Conservation (phyloP, 805 yeast genomes). For the Candida schatavii region DNA sequence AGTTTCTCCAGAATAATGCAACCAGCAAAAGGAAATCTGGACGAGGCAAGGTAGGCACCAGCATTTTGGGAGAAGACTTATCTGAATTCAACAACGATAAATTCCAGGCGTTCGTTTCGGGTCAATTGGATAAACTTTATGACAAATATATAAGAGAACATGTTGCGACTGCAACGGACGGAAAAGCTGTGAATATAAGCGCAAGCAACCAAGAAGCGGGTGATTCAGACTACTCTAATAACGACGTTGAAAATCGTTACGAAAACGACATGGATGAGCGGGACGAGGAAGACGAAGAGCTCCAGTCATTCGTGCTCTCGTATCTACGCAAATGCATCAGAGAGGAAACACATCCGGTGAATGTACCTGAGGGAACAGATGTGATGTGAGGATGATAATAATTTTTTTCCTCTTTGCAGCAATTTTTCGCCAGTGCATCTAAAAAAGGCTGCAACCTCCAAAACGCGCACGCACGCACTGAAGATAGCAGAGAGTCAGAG, state of each 20-base stretch:
- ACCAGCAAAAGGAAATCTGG: constrained; percentile 7
- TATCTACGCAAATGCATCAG: constrained; percentile 30
- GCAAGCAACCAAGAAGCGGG: background rate
- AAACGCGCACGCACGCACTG: no score
- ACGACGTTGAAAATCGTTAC: constrained; percentile 9
- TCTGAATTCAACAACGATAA: constrained; percentile 25
- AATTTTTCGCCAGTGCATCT: no score
- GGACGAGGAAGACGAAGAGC: constrained; percentile 21
- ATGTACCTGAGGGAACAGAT: background rate
- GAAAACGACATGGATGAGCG: constrained; percentile 11
- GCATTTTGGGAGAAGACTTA: constrained; percentile 5
- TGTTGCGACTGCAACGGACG: background rate
- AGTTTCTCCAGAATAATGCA: constrained; percentile 4
- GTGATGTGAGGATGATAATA: background rate
- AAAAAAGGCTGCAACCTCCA: no score
- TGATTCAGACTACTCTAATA: constrained; percentile 6
- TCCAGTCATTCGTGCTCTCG: constrained; percentile 22
- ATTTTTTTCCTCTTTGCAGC: no score
- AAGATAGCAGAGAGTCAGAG: no score
- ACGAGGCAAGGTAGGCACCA: background rate
- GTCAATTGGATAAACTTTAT: constrained; percentile 21
- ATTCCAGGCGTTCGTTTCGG: constrained; percentile 19
- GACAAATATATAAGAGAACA: constrained; percentile 5
- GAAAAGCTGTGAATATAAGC: background rate
- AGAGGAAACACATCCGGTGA: constrained; percentile 14